Base-by-base conservation (phyloP, 2,329 filamentous ascomycete species). In the Hymenoscyphus repandus region DNA sequence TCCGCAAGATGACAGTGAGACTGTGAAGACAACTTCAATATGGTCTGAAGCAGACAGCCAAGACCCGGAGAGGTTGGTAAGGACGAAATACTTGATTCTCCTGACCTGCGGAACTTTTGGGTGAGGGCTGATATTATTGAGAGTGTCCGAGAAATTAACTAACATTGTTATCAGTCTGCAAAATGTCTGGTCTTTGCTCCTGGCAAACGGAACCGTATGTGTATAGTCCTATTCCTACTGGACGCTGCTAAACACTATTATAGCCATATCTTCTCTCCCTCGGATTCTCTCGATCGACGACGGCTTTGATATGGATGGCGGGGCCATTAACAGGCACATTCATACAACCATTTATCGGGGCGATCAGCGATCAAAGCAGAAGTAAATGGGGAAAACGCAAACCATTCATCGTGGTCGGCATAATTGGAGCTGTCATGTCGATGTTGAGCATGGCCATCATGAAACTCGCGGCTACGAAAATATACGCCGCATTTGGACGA, bases 241-340 rank as follows among this genome's bases (percentile, higher is more conserved):
- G 18, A 40, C 12, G 12, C 34, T 33, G 7, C 17, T 36, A 34
- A 10, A 34, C 5, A 22, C n/a, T n/a, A 9, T 39, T 38, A 5
- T 40, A 74, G 71, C 76, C 76, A 42, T 78, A 76, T 58, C 66
- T 79, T 1, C 66, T 78, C 5, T 74, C 74, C 30, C 70, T 79
- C 22, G 76, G 76, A 31, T 66, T 78, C 38, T 74, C 73, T 58
- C 78, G 77, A 57, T 74, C 75, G 10, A 65, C 77, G 47, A 69
- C 76, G 30, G 72, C 75, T 13, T 64, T 77, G 5, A 74, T 79
- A 36, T 79, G 76, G 76, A 75, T 78, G 18, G 76, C 76, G 20
- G 76, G 74, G 17, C 76, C 76, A 18, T 67, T 79, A 2, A 77
- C 74, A 20, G 76, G 76, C 42, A 72, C 71, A 1, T 64, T 79